Percentiles rank a stretch among this genome's conserved stretches.
phyloP scores from a whole-genome alignment of 768 basidiomycete species.

The Neoboletus subvelutipes region DNA sequence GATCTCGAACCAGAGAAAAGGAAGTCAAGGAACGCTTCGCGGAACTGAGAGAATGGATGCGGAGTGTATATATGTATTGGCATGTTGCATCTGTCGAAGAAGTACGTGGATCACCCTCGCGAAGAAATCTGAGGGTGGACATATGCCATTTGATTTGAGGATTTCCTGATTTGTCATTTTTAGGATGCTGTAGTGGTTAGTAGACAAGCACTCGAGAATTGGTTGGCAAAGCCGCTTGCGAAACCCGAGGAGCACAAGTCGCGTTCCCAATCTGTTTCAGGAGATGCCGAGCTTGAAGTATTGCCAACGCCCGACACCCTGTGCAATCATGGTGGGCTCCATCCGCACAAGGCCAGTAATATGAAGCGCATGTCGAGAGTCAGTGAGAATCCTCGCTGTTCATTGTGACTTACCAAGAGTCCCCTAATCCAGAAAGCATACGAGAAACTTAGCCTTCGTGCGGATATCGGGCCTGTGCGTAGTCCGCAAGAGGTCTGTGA shows the following conservation, averaged over 20 bases:
- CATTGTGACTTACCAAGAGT: not conserved
- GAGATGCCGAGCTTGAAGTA: constrained; percentile 22
- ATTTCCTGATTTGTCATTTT: constrained; percentile 16
- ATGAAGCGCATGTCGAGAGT: constrained; percentile 73
- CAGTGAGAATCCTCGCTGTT: constrained; percentile 7
- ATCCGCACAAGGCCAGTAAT: constrained; percentile 55
- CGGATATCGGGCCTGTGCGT: constrained; percentile 50
- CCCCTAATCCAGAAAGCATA: constrained; percentile 22
- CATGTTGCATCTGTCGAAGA: constrained; percentile 44
- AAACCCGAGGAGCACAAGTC: constrained; percentile 24
- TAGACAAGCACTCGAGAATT: constrained; percentile 56
- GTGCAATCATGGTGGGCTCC: constrained; percentile 61
- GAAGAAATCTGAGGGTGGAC: constrained; percentile 5
- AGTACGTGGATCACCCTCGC: constrained; percentile 37
- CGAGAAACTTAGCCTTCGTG: constrained; percentile 32
- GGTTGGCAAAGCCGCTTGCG: constrained; percentile 46
- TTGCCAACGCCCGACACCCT: constrained; percentile 46
- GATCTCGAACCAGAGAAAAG: constrained; percentile 40
- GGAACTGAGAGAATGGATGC: constrained; percentile 51
- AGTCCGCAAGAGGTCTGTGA: constrained; percentile 56
- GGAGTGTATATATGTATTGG: constrained; percentile 66
- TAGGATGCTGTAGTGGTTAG: constrained; percentile 62
- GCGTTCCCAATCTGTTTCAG: constrained; percentile 15
- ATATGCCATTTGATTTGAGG: constrained; percentile 7
- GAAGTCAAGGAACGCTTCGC: constrained; percentile 45